These are phyloP conservation scores for Yarrowia sp. DNA, from an alignment of 805 yeast genomes.

Conservation along the genomic window DNA sequence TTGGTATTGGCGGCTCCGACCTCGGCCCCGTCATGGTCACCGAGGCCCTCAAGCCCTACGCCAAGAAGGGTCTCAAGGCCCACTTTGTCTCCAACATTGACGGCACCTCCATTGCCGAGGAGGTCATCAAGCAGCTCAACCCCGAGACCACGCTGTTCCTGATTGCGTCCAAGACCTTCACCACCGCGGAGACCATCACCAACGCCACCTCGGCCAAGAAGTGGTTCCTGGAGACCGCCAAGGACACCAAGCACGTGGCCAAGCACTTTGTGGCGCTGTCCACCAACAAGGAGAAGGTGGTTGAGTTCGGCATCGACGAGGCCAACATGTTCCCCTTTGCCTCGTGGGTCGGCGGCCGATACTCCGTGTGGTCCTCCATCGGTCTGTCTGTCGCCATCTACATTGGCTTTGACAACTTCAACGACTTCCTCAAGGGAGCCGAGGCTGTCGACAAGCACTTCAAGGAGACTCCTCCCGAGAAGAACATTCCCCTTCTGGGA, in stretches of 20 bases:
- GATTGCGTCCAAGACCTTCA: slow-evolving; percentile 96
- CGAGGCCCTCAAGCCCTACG: slow-evolving; percentile 93
- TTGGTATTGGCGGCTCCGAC: slow-evolving; percentile 99
- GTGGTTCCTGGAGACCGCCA: slow-evolving; percentile 85
- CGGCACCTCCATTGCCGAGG: slow-evolving; percentile 95
- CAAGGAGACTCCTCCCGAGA: slow-evolving; percentile 78
- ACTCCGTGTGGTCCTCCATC: slow-evolving; percentile 99
- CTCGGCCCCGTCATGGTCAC: slow-evolving; percentile 99
- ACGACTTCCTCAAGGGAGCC: slow-evolving; percentile 92
- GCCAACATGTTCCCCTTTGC: slow-evolving; percentile 98
- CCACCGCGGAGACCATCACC: slow-evolving; percentile 97
- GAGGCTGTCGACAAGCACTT: slow-evolving; percentile 97
- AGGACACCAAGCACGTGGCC: slow-evolving; percentile 76
- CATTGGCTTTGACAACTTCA: slow-evolving; percentile 95
- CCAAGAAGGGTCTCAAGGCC: slow-evolving; percentile 69
- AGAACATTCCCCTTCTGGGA: slow-evolving; percentile 92
- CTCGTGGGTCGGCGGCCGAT: slow-evolving; percentile 99
- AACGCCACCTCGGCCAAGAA: slow-evolving; percentile 94
- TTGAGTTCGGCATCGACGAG: slow-evolving; percentile 95
- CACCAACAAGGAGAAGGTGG: slow-evolving; percentile 89
- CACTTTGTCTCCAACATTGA: slow-evolving; percentile 98
- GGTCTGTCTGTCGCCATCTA: slow-evolving; percentile 94
- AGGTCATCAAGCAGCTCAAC: slow-evolving; percentile 71
- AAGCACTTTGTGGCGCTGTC: slow-evolving; percentile 98
- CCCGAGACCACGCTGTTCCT: slow-evolving; percentile 88